A percentile compares a stretch with the other conserved stretches of the same genome.
Conservation (phyloP, 129 eudicot species). For the Centrapalus pauciflorus region DNA sequence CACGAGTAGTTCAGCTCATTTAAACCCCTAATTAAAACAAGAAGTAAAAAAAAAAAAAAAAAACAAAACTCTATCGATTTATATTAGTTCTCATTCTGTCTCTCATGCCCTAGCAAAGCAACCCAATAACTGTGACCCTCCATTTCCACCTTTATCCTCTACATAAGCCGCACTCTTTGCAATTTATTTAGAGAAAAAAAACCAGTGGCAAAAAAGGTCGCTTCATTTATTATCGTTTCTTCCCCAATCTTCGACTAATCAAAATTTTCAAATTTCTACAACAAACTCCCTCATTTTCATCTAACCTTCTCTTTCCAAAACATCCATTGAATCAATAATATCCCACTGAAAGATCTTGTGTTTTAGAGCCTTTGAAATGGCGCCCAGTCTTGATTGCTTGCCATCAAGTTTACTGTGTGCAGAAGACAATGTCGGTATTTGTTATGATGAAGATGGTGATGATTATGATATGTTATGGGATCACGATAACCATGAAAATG, state of each 20-base stretch:
- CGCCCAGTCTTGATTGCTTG: conserved; percentile 62
- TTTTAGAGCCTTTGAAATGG: conserved; percentile 28
- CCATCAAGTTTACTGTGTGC: conserved; percentile 56
- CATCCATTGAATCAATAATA: not conserved
- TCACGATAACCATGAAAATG: conserved; percentile 8
- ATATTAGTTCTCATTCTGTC: not conserved
- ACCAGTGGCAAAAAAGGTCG: not conserved
- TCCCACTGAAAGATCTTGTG: not conserved
- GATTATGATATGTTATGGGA: conserved; percentile 15
- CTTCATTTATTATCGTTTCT: conserved; percentile 9
- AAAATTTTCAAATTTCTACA: not conserved
- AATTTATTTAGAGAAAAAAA: conserved; percentile 1
- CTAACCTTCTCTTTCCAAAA: not conserved
- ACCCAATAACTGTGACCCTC: not conserved
- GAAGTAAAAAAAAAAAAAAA: too few relatives aligned
- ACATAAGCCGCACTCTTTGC: conserved; percentile 23
- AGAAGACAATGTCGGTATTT: conserved; percentile 47
- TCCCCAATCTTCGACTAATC: not conserved
- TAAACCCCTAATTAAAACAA: too few relatives aligned
- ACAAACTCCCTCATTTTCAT: conserved; percentile 16
- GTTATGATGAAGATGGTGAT: conserved; percentile 30
- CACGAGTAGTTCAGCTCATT: too few relatives aligned
- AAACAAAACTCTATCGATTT: too few relatives aligned
- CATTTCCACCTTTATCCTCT: conserved; percentile 16
- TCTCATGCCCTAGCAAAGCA: not conserved